Evolutionary conservation across 495 filamentous ascomycete genomes (phyloP), one percentile per base, ranked within the genome.

Genomic region (Aspergillus wentii): DNA sequence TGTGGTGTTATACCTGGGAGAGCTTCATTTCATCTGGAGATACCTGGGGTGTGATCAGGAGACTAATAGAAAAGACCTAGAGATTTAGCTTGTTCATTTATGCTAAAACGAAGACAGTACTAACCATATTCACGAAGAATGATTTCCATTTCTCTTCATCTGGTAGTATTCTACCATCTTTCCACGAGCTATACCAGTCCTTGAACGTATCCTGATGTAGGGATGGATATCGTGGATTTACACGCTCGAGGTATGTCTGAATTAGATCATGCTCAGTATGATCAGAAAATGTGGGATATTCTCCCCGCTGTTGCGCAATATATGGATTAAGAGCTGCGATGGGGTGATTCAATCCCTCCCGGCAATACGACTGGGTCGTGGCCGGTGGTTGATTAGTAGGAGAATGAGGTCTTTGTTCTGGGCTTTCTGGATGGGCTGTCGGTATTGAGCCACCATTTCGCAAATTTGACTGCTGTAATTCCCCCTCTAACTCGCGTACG

Each of bases 181-280:
- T 50, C 51, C 51, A 54, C 8, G 47, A 37, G 15, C 22, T 21
- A 29, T 51, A 54, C 51, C 51, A 54, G n/a, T 17, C 33, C 6
- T 39, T 8, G 13, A 51, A 54, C 8, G 38, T 48, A 5, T 44
- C 37, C 2, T 28, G 40, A 33, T 51, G 47, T 13, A 54, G 43
- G 17, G 51, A 54, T 2, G 51, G 51, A 33, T 54, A 51, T 23
- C 51, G 43, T 8, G 47, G 51, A 13, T 54, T 54, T 8, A 54
- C 51, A 18, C 47, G 20, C 33, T 54, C 40, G 7, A 51, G 27
- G 18, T 51, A 54, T 9, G 47, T 40, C 16, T 38, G 29, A 16
- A 54, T 26, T 4, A 48, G 30, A 1, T 39, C 10, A 42, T 52
- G 10, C 22, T 36, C 21, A 1, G n/a, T 36, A 3, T 14, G 20